Evolutionary conservation across 2,329 filamentous ascomycete species (phyloP).

Genomic region (Aspergillus bombycis): DNA sequence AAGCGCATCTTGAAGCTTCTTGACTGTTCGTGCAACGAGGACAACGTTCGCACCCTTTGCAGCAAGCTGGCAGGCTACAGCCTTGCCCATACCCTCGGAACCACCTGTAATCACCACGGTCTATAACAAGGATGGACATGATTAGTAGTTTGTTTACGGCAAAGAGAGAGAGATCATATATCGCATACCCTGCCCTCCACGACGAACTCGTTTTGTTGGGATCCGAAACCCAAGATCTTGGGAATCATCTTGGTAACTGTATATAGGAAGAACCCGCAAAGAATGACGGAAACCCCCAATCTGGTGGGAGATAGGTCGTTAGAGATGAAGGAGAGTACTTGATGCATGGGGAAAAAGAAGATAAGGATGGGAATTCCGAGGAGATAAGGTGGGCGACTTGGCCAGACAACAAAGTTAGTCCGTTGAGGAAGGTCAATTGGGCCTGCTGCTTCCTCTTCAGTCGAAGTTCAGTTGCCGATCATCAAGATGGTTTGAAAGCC

Average conservation of each 20-base stretch:
- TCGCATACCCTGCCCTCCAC: conserved; percentile 76
- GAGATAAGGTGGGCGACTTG: conserved; percentile 9
- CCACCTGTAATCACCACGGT: conserved; percentile 88
- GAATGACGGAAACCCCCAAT: conserved; percentile 35
- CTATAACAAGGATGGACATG: conserved; percentile 48
- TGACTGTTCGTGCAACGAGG: conserved; percentile 76
- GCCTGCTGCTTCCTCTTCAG: conserved; percentile 13
- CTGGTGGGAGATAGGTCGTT: conserved; percentile 29
- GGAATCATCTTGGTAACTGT: conserved; percentile 28
- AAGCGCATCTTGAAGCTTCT: conserved; percentile 74
- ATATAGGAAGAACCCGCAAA: conserved; percentile 38
- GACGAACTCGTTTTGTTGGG: conserved; percentile 78
- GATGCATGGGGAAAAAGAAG: conserved; percentile 26
- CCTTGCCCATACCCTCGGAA: conserved; percentile 88
- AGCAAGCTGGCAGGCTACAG: conserved; percentile 73
- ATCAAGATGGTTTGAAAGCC: background rate
- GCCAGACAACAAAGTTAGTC: background rate
- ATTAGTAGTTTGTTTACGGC: background rate
- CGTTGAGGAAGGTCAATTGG: background rate
- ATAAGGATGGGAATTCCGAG: conserved; percentile 11
- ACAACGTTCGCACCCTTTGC: conserved; percentile 84
- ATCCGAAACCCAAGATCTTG: conserved; percentile 42
- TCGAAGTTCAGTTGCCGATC: background rate
- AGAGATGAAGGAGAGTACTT: conserved; percentile 20
- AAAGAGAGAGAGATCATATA: background rate